These are phyloP conservation scores for Taphrina pruni DNA, from an alignment of 1,139 yeast species.

Conservation along the genomic window DNA sequence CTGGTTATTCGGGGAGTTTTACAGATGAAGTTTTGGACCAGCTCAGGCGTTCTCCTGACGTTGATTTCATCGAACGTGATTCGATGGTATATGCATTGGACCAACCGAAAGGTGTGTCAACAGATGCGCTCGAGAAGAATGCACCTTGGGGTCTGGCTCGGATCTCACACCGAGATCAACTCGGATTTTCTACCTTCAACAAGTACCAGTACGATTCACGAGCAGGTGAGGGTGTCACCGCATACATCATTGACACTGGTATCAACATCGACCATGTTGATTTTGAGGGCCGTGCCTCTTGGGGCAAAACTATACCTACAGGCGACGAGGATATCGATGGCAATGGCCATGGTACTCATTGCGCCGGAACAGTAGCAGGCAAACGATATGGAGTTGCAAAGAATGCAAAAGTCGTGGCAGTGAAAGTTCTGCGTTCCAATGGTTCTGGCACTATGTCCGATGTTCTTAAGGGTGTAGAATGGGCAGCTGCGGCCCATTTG, in stretches of 20 bases:
- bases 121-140: constrained; percentile 54
- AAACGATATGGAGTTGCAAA: constrained; percentile 68
- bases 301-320: constrained; percentile 90
- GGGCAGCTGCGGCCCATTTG: constrained; percentile 54
- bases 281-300: constrained; percentile 86
- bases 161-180: constrained; percentile 82
- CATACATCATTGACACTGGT: constrained; percentile 92
- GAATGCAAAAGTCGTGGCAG: constrained; percentile 66
- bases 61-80: constrained; percentile 79
- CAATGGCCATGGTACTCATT: constrained; percentile 82
- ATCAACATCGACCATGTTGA: constrained; percentile 78
- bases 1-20: constrained; percentile 52
- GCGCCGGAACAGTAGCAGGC: constrained; percentile 68
- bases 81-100: constrained; percentile 68
- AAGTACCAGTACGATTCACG: constrained; percentile 81
- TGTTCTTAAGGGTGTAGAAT: constrained; percentile 59
- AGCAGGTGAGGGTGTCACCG: constrained; percentile 91
- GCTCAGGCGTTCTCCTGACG: constrained; percentile 74
- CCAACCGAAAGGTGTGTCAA: constrained; percentile 33
- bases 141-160: constrained; percentile 98
- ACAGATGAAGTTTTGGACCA: constrained; percentile 67
- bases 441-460: constrained; percentile 61
- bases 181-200: constrained; percentile 79
- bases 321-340: constrained; percentile 87
- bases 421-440: constrained; percentile 60